Conservation (phyloP, 352 stramenopile species). For the Pythium grandisporangium region DNA sequence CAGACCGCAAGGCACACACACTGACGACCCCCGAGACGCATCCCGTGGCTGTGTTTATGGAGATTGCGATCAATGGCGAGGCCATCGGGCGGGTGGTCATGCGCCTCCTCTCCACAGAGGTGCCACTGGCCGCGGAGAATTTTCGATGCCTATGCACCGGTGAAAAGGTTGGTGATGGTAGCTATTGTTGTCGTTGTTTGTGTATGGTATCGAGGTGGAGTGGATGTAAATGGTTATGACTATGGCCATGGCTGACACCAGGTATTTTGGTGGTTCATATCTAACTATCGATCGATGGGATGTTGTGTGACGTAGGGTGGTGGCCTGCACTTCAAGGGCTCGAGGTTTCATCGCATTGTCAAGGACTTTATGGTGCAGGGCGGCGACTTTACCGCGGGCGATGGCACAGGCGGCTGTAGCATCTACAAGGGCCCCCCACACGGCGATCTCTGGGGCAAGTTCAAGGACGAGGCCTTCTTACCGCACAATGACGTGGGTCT, state of each 20-base stretch:
- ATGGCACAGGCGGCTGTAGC: slow-evolving; percentile 68
- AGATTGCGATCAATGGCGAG: slow-evolving; percentile 84
- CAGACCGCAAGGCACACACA: slow-evolving; percentile 31
- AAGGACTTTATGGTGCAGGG: slow-evolving; percentile 90
- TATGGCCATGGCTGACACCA: too few species aligned
- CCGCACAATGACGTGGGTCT: slow-evolving; percentile 64
- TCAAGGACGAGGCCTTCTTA: slow-evolving; percentile 75
- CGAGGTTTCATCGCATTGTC: slow-evolving; percentile 89
- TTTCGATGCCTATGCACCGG: slow-evolving; percentile 83
- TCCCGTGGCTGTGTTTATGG: slow-evolving; percentile 93
- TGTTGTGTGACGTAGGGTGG: slow-evolving; percentile 25
- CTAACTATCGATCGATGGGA: slow-evolving; percentile 4
- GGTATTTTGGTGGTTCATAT: too few species aligned
- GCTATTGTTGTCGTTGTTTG: too few species aligned
- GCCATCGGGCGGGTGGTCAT: slow-evolving; percentile 89
- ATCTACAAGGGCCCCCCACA: slow-evolving; percentile 65
- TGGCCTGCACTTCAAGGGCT: slow-evolving; percentile 78
- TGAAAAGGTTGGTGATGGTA: slow-evolving; percentile 67
- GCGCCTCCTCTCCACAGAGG: slow-evolving; percentile 90
- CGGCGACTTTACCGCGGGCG: slow-evolving; percentile 58
- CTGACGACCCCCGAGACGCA: slow-evolving; percentile 55
- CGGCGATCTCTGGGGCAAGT: slow-evolving; percentile 73
- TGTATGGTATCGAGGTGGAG: too few species aligned
- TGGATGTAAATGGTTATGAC: too few species aligned
- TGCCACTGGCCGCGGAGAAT: slow-evolving; percentile 94